Evolutionary conservation across 2,329 filamentous ascomycete species (phyloP).

Genomic region (Esteya vermicola): DNA sequence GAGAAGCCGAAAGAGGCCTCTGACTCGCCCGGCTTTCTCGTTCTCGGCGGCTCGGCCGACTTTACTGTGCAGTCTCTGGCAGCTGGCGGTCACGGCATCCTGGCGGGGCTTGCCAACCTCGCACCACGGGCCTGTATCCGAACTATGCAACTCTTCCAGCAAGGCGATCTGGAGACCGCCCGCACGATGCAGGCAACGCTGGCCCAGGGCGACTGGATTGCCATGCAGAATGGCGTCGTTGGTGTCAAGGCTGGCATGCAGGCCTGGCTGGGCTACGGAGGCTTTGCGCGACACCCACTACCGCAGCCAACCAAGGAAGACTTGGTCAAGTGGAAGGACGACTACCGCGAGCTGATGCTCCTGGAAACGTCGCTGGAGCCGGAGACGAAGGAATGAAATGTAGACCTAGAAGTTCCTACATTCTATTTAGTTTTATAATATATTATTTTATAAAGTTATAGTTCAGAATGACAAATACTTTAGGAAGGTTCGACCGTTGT

Average conservation of each 20-base stretch:
- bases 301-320: slow-evolving; percentile 36
- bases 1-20: slow-evolving; percentile 20
- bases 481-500: no score
- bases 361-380: slow-evolving; percentile 35
- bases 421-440: no score
- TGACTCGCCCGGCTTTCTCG: slow-evolving; percentile 41
- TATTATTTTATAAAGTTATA: no score
- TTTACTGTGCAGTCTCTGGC: slow-evolving; percentile 56
- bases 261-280: slow-evolving; percentile 54
- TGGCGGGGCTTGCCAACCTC: slow-evolving; percentile 60
- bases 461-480: no score
- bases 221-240: slow-evolving; percentile 57
- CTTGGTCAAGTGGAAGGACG: slow-evolving; percentile 36
- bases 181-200: slow-evolving; percentile 50
- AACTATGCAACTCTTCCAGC: slow-evolving; percentile 44
- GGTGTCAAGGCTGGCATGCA: slow-evolving; percentile 56
- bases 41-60: slow-evolving; percentile 59
- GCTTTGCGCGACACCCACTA: slow-evolving; percentile 31
- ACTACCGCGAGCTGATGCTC: slow-evolving; percentile 35
- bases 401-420: no score
- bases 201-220: slow-evolving; percentile 56
- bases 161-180: slow-evolving; percentile 44
- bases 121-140: slow-evolving; percentile 51
- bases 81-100: slow-evolving; percentile 55
- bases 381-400: no score